Percentiles rank a stretch among this genome's conserved stretches.
Conservation (phyloP, 2,329 filamentous ascomycete species). For the Rhynchosporium agropyri region DNA sequence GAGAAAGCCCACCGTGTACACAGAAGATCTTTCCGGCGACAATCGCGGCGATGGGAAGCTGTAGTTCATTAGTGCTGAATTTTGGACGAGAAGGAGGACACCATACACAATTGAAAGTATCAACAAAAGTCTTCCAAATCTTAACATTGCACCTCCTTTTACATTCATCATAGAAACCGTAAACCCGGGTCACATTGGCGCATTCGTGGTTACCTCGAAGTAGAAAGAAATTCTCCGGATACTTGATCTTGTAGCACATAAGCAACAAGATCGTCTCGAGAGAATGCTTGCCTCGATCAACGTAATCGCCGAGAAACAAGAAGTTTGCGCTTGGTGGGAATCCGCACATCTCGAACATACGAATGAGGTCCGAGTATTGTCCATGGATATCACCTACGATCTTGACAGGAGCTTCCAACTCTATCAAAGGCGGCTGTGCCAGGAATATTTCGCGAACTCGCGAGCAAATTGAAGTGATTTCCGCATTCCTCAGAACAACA, state of each 20-base stretch:
- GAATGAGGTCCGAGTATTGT: slow-evolving; percentile 93
- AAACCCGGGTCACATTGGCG: slow-evolving; percentile 92
- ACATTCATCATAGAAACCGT: slow-evolving; percentile 98
- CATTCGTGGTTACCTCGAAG: slow-evolving; percentile 95
- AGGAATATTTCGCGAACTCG: slow-evolving; percentile 87
- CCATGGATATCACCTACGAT: slow-evolving; percentile 97
- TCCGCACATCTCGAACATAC: slow-evolving; percentile 98
- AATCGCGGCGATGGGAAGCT: slow-evolving; percentile 89
- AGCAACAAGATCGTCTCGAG: slow-evolving; percentile 91
- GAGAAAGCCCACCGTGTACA: slow-evolving; percentile 92
- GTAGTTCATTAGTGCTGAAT: slow-evolving; percentile 26
- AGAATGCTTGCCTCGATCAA: slow-evolving; percentile 94
- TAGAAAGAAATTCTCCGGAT: slow-evolving; percentile 95
- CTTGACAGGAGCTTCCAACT: slow-evolving; percentile 93
- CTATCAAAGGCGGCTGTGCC: slow-evolving; percentile 87
- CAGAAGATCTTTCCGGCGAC: slow-evolving; percentile 98
- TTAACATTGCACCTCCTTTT: slow-evolving; percentile 96
- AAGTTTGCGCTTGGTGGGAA: slow-evolving; percentile 93
- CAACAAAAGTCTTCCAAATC: slow-evolving; percentile 97
- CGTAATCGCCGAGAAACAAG: slow-evolving; percentile 93
- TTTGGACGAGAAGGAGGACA: not conserved
- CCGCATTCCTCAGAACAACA: slow-evolving; percentile 95
- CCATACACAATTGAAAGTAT: slow-evolving; percentile 81
- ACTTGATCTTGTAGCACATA: slow-evolving; percentile 96
- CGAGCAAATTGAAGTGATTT: slow-evolving; percentile 91